phyloP scores from a whole-genome alignment of 257 asterid species.

The Primulina tabacum region DNA sequence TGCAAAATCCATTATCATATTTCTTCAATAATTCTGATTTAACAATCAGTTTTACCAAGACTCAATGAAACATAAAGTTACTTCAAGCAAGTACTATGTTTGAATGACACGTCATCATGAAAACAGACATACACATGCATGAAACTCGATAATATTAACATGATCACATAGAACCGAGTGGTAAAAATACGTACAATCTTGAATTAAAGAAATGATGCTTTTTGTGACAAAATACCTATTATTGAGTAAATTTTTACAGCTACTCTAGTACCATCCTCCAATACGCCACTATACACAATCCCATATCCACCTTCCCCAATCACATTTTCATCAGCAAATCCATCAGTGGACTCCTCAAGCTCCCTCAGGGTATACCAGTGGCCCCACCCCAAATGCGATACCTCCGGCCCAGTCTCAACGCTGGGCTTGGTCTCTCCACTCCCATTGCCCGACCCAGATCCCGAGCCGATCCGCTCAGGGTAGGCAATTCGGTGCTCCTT shows the following conservation, averaged over 20 bases:
- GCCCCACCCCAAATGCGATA: conserved; percentile 96
- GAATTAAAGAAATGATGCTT: not conserved
- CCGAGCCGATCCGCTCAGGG: conserved; percentile 43
- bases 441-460: conserved; percentile 51
- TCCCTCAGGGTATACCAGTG: conserved; percentile 92
- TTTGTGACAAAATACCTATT: conserved; percentile 47
- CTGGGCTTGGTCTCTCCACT: conserved; percentile 48
- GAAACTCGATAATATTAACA: not conserved
- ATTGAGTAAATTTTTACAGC: conserved; percentile 89
- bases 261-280: conserved; percentile 53
- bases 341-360: conserved; percentile 66
- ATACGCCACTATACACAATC: conserved; percentile 69
- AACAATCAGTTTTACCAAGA: not conserved
- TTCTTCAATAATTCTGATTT: not conserved
- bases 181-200: not conserved
- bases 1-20: not conserved
- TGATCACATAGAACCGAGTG: conserved; percentile 7
- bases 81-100: not conserved
- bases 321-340: conserved; percentile 75
- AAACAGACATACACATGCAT: not conserved
- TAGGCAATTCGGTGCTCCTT: conserved; percentile 52
- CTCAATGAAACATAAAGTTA: not conserved
- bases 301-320: conserved; percentile 98
- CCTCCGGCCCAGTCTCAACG: conserved; percentile 66
- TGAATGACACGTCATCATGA: not conserved